Percentiles rank a stretch among this genome's conserved stretches.
Evolutionary conservation across 2,329 filamentous ascomycete genomes (phyloP).

Genomic region (Colletotrichum spaethianum): DNA sequence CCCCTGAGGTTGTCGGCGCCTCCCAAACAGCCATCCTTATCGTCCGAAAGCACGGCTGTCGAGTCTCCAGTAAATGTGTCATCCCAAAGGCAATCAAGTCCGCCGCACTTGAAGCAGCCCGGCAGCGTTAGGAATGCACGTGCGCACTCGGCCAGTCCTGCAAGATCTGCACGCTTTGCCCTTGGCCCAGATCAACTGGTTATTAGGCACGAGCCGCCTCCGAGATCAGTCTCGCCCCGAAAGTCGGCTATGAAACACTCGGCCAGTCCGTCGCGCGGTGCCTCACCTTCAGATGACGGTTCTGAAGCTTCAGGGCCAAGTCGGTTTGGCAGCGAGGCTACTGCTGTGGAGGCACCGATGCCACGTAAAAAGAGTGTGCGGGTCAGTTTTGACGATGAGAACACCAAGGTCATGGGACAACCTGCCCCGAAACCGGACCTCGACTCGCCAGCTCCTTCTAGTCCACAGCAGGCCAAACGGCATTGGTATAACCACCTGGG

Average conservation of each 20-base stretch:
- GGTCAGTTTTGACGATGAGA: conserved; percentile 84
- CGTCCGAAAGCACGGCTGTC: conserved; percentile 26
- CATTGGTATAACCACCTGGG: conserved; percentile 64
- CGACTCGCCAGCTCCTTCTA: conserved; percentile 57
- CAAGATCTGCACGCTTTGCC: conserved; percentile 77
- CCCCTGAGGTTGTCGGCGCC: conserved; percentile 47
- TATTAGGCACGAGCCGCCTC: conserved; percentile 77
- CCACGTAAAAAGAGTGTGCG: conserved; percentile 75
- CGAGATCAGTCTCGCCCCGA: conserved; percentile 80
- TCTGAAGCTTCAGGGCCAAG: conserved; percentile 59
- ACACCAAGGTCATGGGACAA: conserved; percentile 68
- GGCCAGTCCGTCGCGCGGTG: conserved; percentile 66
- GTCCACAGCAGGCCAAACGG: conserved; percentile 56
- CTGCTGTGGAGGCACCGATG: conserved; percentile 51
- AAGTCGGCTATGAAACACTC: conserved; percentile 82
- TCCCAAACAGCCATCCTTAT: conserved; percentile 32
- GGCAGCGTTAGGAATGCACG: conserved; percentile 49
- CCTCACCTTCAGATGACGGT: conserved; percentile 65
- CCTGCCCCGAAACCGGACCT: conserved; percentile 54
- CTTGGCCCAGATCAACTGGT: conserved; percentile 67
- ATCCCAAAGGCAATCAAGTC: conserved; percentile 30
- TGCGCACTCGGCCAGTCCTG: conserved; percentile 72
- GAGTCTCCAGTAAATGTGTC: conserved; percentile 30
- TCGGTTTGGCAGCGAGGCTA: conserved; percentile 43
- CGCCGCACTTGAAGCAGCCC: conserved; percentile 30